These are phyloP conservation scores for Verbena officinalis DNA, from an alignment of 257 asterid genomes.

Conservation along the genomic window DNA sequence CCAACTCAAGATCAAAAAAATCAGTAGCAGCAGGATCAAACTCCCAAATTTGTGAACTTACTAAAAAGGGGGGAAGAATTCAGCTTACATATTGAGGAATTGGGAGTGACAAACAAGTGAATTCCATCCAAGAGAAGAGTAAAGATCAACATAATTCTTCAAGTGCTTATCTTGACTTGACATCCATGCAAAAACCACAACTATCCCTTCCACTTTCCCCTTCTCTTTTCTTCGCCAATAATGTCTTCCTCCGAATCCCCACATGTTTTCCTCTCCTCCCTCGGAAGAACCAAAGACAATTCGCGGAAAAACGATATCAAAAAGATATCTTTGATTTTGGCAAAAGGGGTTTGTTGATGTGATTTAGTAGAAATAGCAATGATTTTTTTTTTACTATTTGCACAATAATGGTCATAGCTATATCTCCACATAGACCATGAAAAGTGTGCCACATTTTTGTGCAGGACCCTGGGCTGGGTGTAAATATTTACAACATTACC, in stretches of 20 bases:
- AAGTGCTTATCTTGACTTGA: slow-evolving; percentile 77
- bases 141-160: slow-evolving; percentile 72
- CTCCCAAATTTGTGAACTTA: slow-evolving; percentile 6
- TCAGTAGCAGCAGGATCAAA: slow-evolving; percentile 17
- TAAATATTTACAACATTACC: background rate
- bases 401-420: slow-evolving; percentile 7
- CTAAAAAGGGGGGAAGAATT: background rate
- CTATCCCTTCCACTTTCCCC: slow-evolving; percentile 75
- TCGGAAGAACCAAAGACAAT: slow-evolving; percentile 6
- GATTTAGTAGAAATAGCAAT: background rate
- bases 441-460: slow-evolving; percentile 12
- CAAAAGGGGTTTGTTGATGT: background rate
- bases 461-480: background rate
- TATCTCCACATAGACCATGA: background rate
- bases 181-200: slow-evolving; percentile 91
- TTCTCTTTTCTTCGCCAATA: slow-evolving; percentile 87
- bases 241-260: slow-evolving; percentile 87
- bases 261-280: slow-evolving; percentile 47
- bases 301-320: slow-evolving; percentile 13
- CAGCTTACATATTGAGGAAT: slow-evolving; percentile 76
- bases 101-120: slow-evolving; percentile 88
- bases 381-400: background rate
- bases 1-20: background rate
- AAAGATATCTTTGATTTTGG: background rate
- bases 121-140: slow-evolving; percentile 85